Base-by-base conservation (phyloP, 164 flowering plant species). In the Echeveria elegans region DNA sequence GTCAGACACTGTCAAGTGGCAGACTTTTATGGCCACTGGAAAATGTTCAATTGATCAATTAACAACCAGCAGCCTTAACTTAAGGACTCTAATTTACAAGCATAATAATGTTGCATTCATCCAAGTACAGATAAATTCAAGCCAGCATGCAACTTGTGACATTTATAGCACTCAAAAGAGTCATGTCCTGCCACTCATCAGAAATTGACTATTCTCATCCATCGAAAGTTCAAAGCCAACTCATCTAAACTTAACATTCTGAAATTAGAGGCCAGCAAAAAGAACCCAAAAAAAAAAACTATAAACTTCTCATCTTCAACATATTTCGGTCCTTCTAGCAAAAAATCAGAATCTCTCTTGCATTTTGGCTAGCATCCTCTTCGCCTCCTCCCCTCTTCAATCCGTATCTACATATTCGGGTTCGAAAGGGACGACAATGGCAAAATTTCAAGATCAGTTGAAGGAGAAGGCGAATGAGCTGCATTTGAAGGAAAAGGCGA, bases 401-500 rank as follows among this genome's bases (percentile, higher is more conserved):
- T 28, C n/a, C 32, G 32, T 28, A 15, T 50, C 32, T 9, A 26
- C 29, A 14, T 19, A 15, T 56, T 56, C 19, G 15, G 61, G 61
- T 26, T 32, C 18, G 23, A 28, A 21, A 23, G 66, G 6, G 65
- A 36, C n/a, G n/a, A n/a, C 24, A 63, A 31, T 36, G 65, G 45
- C 41, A 3, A 53, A 53, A 53, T 53, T 53, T 18, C 60, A 53
- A 5, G 60, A 53, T 10, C 60, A 53, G n/a, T 53, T 53, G 60
- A 53, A 53, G 60, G 60, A 24, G 18, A 53, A 53, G 60, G 60
- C 60, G 60, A 24, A 53, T 30, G 60, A 53, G 60, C 60, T 53
- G 60, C 60, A 53, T 53, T 53, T 53, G 60, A 53, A 53, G 31
- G 60, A 53, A 53, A 53, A 53, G 31, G 60, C 60, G 60, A 24